Evolutionary conservation across 78 protist genomes (phyloP).

Genomic region (Capsaspora owczarzaki): DNA sequence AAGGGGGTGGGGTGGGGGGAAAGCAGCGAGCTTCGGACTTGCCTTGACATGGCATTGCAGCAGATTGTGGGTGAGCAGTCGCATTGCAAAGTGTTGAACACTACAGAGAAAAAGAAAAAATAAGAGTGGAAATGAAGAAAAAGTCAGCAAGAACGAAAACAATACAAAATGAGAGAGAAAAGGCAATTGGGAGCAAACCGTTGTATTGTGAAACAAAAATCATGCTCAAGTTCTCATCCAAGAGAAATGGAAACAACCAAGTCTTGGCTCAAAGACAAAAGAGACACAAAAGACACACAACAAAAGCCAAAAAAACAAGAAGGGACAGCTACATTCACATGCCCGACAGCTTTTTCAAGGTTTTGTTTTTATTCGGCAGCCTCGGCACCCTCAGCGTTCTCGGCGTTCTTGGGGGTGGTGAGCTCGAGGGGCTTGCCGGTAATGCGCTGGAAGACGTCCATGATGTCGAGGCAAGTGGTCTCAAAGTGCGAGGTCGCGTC

Average conservation of each 20-base stretch:
- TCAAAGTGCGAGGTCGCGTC: constrained; percentile 89
- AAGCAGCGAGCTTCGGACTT: neutral
- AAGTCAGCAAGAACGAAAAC: no score
- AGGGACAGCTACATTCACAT: neutral
- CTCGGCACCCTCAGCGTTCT: neutral
- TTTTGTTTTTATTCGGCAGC: neutral
- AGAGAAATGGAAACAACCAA: neutral
- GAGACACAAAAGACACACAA: neutral
- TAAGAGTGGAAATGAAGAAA: no score
- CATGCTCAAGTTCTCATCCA: no score
- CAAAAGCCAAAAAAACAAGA: neutral
- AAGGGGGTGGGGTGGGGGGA: neutral
- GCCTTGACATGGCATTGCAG: constrained; percentile 4
- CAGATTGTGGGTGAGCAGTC: constrained; percentile 1
- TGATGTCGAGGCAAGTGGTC: constrained; percentile 53
- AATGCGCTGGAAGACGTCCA: constrained; percentile 37
- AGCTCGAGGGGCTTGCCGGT: constrained; percentile 31
- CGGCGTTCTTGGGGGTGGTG: constrained; percentile 4
- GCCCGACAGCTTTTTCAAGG: no score
- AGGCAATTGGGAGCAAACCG: no score
- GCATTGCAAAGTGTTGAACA: neutral
- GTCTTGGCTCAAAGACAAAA: neutral
- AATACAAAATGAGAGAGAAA: neutral
- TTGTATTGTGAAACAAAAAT: no score
- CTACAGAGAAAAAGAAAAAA: no score